Evolutionary conservation across 2,329 filamentous ascomycete genomes (phyloP).

Genomic region (Colletotrichum sp.): DNA sequence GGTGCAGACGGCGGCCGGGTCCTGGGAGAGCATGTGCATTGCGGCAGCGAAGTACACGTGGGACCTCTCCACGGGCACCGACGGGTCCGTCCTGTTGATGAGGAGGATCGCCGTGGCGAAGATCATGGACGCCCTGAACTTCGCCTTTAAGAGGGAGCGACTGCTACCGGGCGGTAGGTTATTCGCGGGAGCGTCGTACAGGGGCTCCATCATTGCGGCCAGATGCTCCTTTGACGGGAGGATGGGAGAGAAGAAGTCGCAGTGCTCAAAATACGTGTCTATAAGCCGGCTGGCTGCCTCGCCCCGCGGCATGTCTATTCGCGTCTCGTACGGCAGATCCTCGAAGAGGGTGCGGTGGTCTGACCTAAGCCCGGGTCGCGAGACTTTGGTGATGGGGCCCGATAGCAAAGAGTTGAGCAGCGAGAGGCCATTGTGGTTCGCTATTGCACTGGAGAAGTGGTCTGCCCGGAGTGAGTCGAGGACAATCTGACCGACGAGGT

Average conservation of each 20-base stretch:
- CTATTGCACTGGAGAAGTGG: background rate
- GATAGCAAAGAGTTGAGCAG: slow-evolving; percentile 6
- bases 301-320: slow-evolving; percentile 8
- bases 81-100: slow-evolving; percentile 18
- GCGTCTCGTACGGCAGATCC: slow-evolving; percentile 16
- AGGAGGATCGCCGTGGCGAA: slow-evolving; percentile 15
- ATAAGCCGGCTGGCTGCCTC: slow-evolving; percentile 13
- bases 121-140: slow-evolving; percentile 8
- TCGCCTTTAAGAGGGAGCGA: background rate
- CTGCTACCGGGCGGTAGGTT: background rate
- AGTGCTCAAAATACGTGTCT: slow-evolving; percentile 31
- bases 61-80: slow-evolving; percentile 2
- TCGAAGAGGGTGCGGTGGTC: slow-evolving; percentile 17
- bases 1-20: slow-evolving; percentile 8
- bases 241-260: slow-evolving; percentile 30
- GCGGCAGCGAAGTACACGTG: slow-evolving; percentile 17
- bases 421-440: background rate
- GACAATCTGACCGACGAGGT: background rate
- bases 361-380: background rate
- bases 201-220: background rate
- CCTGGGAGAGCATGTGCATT: background rate
- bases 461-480: background rate
- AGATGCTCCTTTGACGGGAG: slow-evolving; percentile 23
- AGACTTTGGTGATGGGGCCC: slow-evolving; percentile 1
- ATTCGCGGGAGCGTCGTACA: slow-evolving; percentile 6